These are phyloP conservation scores for Eleusine coracana DNA, from an alignment of 176 grass and related monocot species.

Conservation along the genomic window DNA sequence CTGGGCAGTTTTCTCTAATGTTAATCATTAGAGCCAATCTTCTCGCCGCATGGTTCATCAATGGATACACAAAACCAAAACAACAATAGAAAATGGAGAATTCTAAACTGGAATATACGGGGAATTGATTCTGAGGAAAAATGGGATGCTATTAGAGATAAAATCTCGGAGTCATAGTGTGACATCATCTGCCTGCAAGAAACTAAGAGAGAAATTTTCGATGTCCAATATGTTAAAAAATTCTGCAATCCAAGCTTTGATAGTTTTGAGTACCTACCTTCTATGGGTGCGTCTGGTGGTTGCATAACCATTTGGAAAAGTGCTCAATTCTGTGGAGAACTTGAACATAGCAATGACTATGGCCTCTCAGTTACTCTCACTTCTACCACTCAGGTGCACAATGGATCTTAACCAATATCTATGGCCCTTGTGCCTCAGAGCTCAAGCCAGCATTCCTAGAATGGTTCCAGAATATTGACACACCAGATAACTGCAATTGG, in stretches of 20 bases:
- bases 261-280: background rate
- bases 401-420: background rate
- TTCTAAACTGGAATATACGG: background rate
- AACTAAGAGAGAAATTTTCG: background rate
- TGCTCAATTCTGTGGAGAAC: fast-evolving
- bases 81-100: background rate
- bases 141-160: background rate
- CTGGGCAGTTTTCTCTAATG: no score
- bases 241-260: background rate
- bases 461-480: background rate
- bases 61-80: background rate
- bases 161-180: background rate
- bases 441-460: background rate
- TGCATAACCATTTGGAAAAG: background rate
- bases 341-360: background rate
- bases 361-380: background rate
- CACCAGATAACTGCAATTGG: background rate
- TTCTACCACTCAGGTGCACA: fast-evolving
- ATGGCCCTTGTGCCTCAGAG: background rate
- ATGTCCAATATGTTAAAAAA: background rate
- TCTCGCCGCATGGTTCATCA: background rate
- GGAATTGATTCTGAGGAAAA: background rate
- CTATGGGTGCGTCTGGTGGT: background rate
- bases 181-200: background rate
- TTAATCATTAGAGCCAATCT: background rate